phyloP scores from a whole-genome alignment of 129 eudicot genomes.

The Escallonia rubra region DNA sequence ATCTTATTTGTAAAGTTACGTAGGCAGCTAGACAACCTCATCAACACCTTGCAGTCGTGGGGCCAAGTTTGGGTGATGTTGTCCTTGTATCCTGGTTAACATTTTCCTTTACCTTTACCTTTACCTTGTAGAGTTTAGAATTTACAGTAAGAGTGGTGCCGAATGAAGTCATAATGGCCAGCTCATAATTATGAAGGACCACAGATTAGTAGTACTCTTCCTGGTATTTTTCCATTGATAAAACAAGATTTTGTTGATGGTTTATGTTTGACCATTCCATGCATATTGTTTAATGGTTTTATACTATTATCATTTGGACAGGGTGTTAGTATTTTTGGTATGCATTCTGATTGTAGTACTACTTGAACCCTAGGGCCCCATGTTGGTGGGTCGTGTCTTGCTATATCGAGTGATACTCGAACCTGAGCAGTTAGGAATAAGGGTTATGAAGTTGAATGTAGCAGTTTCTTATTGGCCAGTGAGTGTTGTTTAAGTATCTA shows the following conservation, averaged over 20 bases:
- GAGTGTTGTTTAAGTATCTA: too few species aligned
- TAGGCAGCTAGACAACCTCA: neutral
- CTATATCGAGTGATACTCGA: too few species aligned
- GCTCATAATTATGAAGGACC: neutral
- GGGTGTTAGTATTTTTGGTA: too few species aligned
- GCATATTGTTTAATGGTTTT: too few species aligned
- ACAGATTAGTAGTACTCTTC: neutral
- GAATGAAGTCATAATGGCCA: neutral
- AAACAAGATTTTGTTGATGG: neutral
- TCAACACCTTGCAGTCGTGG: neutral
- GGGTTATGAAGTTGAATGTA: too few species aligned
- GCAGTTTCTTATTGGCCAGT: too few species aligned
- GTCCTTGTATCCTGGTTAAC: neutral
- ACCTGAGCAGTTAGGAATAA: too few species aligned
- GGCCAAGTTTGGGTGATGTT: neutral
- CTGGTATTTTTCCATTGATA: neutral
- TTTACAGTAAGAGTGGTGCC: neutral
- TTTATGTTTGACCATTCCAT: neutral
- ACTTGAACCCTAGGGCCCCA: too few species aligned
- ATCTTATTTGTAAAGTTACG: neutral
- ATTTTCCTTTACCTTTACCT: neutral
- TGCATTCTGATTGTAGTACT: too few species aligned
- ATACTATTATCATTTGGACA: too few species aligned
- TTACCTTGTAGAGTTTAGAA: neutral
- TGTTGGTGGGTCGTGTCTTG: too few species aligned